A percentile compares a stretch with the other conserved stretches of the same genome.
These are phyloP conservation scores for Dendrostoma leiphaemia DNA, from an alignment of 2,329 filamentous ascomycete species.

Conservation along the genomic window DNA sequence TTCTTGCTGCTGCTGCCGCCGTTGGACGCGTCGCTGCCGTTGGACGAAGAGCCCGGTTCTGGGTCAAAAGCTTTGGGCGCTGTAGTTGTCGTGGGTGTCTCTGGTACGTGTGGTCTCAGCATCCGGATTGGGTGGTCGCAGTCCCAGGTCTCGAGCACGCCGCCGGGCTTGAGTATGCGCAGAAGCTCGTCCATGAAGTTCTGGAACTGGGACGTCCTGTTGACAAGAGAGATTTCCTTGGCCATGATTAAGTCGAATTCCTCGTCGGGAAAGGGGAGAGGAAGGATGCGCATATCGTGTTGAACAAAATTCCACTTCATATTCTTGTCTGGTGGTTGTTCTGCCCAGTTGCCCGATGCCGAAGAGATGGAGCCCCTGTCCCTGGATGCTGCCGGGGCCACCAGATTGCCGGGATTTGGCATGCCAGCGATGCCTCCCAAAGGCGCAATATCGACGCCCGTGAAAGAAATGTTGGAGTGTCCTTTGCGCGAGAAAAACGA, in stretches of 20 bases:
- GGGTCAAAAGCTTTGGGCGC: background rate
- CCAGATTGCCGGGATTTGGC: constrained; percentile 1
- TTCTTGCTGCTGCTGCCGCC: constrained; percentile 25
- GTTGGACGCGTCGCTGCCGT: constrained; percentile 27
- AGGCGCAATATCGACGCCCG: constrained; percentile 78
- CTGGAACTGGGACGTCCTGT: constrained; percentile 59
- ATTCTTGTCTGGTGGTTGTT: constrained; percentile 53
- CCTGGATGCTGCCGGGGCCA: background rate
- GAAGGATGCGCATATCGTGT: constrained; percentile 74
- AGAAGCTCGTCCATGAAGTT: constrained; percentile 67
- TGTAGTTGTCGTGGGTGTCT: constrained; percentile 36
- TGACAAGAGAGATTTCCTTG: constrained; percentile 73
- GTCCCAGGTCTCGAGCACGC: constrained; percentile 85
- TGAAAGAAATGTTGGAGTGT: constrained; percentile 70
- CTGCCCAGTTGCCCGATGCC: constrained; percentile 12
- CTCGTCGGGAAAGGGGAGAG: constrained; percentile 74
- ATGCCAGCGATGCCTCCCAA: constrained; percentile 26
- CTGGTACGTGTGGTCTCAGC: constrained; percentile 73
- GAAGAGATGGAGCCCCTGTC: constrained; percentile 7
- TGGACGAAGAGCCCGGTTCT: constrained; percentile 11
- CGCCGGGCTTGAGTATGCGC: constrained; percentile 73
- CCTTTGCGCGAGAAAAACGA: constrained; percentile 71
- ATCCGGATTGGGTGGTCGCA: constrained; percentile 82
- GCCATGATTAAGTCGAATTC: constrained; percentile 88
- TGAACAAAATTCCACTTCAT: constrained; percentile 88